A percentile compares a stretch with the other conserved stretches of the same genome.
phyloP scores from a whole-genome alignment of 306 rosid genomes.

The Leucaena leucocephala region DNA sequence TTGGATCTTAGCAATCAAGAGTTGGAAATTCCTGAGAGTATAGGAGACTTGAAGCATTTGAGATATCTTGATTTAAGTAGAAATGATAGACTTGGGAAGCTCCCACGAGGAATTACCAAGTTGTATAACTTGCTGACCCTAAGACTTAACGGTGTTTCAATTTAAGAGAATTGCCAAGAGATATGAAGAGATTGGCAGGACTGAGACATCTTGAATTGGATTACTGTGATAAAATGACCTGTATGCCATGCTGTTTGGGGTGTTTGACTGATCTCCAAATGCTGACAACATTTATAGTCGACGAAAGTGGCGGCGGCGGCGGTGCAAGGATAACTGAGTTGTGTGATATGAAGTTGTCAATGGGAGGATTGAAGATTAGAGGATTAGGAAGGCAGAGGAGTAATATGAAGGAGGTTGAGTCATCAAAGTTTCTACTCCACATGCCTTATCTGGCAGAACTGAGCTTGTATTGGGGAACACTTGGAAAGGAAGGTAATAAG shows the following conservation, averaged over 20 bases:
- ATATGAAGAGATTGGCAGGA: background rate
- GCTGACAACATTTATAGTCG: background rate
- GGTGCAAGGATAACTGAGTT: background rate
- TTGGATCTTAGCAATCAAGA: background rate
- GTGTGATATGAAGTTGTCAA: rapidly evolving
- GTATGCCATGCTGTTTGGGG: background rate
- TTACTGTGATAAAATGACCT: rapidly evolving
- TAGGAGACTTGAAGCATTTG: background rate
- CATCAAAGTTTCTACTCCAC: background rate
- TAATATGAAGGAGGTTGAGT: background rate
- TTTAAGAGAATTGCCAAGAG: background rate
- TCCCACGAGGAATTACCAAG: background rate
- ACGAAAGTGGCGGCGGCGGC: too few relatives aligned
- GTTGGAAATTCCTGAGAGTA: background rate
- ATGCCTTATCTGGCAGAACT: background rate
- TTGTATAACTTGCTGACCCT: background rate
- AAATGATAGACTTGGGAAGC: rapidly evolving
- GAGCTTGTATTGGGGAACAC: rapidly evolving
- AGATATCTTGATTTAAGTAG: slow-evolving; percentile 2
- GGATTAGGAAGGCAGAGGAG: background rate
- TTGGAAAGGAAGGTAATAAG: too few relatives aligned
- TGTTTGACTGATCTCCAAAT: background rate
- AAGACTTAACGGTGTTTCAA: background rate
- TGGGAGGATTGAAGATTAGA: too few relatives aligned
- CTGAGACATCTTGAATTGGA: background rate